Evolutionary conservation across 1,284 basidiomycete genomes (phyloP).

Genomic region (Cutaneotrichosporon sp.): DNA sequence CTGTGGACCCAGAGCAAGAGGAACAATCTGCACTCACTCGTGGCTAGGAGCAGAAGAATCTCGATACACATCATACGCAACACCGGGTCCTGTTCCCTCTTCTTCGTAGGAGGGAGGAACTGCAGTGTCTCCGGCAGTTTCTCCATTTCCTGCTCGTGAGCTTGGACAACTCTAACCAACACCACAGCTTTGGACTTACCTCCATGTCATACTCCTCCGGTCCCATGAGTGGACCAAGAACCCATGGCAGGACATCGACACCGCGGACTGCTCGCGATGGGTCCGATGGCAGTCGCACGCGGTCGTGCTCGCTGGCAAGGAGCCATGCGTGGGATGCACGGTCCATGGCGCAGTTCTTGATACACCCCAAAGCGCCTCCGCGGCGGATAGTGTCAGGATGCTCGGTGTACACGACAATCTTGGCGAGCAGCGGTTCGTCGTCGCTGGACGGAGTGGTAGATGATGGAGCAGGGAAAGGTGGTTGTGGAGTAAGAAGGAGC

Average conservation of each 20-base stretch:
- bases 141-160: slow-evolving; percentile 70
- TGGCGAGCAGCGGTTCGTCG: slow-evolving; percentile 71
- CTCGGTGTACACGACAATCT: slow-evolving; percentile 79
- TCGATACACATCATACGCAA: slow-evolving; percentile 84
- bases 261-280: slow-evolving; percentile 58
- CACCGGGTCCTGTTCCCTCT: slow-evolving; percentile 71
- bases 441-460: slow-evolving; percentile 25
- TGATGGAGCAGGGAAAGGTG: slow-evolving; percentile 42
- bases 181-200: slow-evolving; percentile 49
- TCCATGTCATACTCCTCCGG: slow-evolving; percentile 91
- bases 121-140: slow-evolving; percentile 77
- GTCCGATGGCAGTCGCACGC: slow-evolving; percentile 44
- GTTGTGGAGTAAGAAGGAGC: slow-evolving; percentile 40
- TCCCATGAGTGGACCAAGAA: slow-evolving; percentile 87
- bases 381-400: slow-evolving; percentile 77
- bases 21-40: slow-evolving; percentile 52
- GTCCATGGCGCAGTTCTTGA: slow-evolving; percentile 58
- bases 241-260: slow-evolving; percentile 72
- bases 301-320: slow-evolving; percentile 43
- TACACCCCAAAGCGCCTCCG: slow-evolving; percentile 74
- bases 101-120: slow-evolving; percentile 79
- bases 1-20: background rate
- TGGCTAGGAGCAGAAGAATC: slow-evolving; percentile 80
- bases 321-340: slow-evolving; percentile 43
- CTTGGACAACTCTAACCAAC: slow-evolving; percentile 12